phyloP scores from a whole-genome alignment of 169 alveolate genomes.

The Ichthyophthirius multifiliis region DNA sequence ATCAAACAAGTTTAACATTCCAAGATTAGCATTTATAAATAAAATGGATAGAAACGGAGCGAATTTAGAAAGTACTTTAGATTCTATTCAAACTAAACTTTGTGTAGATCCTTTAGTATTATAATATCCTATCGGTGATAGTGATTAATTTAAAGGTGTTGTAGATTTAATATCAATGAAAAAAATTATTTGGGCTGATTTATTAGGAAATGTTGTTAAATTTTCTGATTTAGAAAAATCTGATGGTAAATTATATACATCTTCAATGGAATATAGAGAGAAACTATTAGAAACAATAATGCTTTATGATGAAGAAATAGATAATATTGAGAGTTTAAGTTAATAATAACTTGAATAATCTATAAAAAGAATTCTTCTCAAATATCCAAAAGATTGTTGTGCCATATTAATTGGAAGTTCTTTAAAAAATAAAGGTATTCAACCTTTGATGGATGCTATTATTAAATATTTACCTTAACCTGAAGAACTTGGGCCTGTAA shows the following conservation, averaged over 20 bases:
- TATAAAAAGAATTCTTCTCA: conserved; percentile 56
- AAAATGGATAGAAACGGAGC: conserved; percentile 96
- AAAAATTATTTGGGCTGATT: background rate
- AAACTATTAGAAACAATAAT: conserved; percentile 78
- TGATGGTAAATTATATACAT: conserved; percentile 23
- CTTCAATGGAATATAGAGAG: conserved; percentile 49
- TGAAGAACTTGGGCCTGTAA: conserved; percentile 36
- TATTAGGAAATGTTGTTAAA: background rate
- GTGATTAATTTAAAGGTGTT: conserved; percentile 81
- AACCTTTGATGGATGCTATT: conserved; percentile 69
- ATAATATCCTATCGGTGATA: conserved; percentile 90
- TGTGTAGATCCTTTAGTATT: conserved; percentile 88
- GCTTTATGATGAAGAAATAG: conserved; percentile 83
- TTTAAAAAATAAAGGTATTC: conserved; percentile 85
- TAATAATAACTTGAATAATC: conserved; percentile 31
- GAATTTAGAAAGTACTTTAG: conserved; percentile 77
- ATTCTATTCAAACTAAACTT: conserved; percentile 82
- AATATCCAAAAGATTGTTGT: conserved; percentile 34
- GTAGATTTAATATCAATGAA: conserved; percentile 83
- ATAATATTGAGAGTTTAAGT: conserved; percentile 49
- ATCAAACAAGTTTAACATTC: conserved; percentile 87
- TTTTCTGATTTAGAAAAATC: background rate
- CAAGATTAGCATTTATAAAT: conserved; percentile 91
- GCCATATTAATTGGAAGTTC: conserved; percentile 92
- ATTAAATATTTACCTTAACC: conserved; percentile 90